phyloP scores from a whole-genome alignment of 2,329 filamentous ascomycete species.

The Trichoderma aggressivum region DNA sequence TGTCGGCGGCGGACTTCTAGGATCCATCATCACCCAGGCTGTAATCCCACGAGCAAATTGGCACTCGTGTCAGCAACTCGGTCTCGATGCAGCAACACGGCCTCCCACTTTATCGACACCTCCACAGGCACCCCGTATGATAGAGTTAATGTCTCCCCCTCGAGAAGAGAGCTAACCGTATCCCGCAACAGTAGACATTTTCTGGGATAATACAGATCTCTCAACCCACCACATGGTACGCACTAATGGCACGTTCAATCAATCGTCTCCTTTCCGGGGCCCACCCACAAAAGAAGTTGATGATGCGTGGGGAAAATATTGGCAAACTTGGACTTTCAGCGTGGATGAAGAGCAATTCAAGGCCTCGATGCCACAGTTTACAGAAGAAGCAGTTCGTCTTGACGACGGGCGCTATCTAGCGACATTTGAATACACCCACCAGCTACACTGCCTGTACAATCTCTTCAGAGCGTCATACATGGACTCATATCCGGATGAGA shows the following conservation, averaged over 20 bases:
- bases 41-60: not conserved
- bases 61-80: not conserved
- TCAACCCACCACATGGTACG: not conserved
- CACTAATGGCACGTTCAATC: not conserved
- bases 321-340: not conserved
- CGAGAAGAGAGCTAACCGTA: not conserved
- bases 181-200: not conserved
- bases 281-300: not conserved
- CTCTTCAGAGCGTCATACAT: not conserved
- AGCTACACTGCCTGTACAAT: not conserved
- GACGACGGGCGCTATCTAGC: not conserved
- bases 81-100: not conserved
- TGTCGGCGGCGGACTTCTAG: not conserved
- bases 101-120: not conserved
- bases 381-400: not conserved
- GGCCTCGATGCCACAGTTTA: not conserved
- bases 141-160: not conserved
- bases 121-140: not conserved
- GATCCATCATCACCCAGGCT: not conserved
- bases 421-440: not conserved
- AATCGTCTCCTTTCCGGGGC: not conserved
- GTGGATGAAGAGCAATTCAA: not conserved
- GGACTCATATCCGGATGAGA: not conserved
- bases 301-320: not conserved
- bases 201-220: not conserved